These are phyloP conservation scores for Porcisia hertigi DNA, from an alignment of 208 protist genomes.

Conservation along the genomic window DNA sequence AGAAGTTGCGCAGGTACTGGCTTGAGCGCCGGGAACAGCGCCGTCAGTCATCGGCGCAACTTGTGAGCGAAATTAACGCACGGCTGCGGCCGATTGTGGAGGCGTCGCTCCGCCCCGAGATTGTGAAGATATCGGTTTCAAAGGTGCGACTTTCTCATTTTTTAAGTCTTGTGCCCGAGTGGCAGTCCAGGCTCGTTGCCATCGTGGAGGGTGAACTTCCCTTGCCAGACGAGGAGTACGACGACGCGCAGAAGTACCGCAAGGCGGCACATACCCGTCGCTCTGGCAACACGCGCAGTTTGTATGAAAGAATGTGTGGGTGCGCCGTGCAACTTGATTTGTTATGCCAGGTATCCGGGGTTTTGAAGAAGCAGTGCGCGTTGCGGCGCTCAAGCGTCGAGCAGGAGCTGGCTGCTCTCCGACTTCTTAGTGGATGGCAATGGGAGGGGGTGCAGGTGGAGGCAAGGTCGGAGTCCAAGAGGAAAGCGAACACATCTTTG, in stretches of 20 bases:
- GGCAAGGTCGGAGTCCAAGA: too few relatives aligned
- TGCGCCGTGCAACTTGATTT: constrained; percentile 41
- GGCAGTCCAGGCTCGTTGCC: constrained; percentile 63
- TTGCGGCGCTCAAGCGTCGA: constrained; percentile 42
- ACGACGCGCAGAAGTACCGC: constrained; percentile 72
- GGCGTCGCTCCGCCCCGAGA: constrained; percentile 60
- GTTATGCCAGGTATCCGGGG: constrained; percentile 33
- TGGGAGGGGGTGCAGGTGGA: neutral
- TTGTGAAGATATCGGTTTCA: constrained; percentile 62
- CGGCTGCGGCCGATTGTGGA: constrained; percentile 44
- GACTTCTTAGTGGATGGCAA: constrained; percentile 27
- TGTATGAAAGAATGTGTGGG: constrained; percentile 54
- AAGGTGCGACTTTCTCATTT: constrained; percentile 75
- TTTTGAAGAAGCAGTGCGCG: constrained; percentile 35
- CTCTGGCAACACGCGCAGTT: constrained; percentile 51
- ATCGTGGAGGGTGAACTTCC: constrained; percentile 72
- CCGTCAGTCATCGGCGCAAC: constrained; percentile 32
- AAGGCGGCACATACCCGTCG: constrained; percentile 60
- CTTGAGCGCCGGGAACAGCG: constrained; percentile 43
- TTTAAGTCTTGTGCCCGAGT: constrained; percentile 78
- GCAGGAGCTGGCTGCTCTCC: constrained; percentile 40
- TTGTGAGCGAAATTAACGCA: constrained; percentile 51
- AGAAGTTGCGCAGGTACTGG: constrained; percentile 63
- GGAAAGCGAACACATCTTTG: neutral
- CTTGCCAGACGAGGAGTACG: constrained; percentile 78